phyloP scores from a whole-genome alignment of 2,329 filamentous ascomycete genomes.

The Dothiorella sarmentorum region DNA sequence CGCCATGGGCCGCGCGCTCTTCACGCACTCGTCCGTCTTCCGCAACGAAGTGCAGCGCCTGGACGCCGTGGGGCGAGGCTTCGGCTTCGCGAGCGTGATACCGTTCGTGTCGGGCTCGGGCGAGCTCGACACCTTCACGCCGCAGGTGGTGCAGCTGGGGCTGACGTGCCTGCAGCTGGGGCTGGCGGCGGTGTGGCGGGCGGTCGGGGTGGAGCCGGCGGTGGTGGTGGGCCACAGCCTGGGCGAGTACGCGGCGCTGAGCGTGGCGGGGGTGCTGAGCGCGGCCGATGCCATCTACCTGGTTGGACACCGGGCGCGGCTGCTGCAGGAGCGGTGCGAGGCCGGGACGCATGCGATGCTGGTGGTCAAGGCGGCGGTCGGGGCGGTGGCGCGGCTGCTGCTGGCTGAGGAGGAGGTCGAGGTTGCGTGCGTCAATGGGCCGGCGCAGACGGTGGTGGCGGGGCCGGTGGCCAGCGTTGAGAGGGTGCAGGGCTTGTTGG shows the following conservation, averaged over 20 bases:
- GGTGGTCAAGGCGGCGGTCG: conserved; percentile 7
- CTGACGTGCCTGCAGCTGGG: conserved; percentile 40
- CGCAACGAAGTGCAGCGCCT: conserved; percentile 29
- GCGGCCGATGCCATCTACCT: conserved; percentile 32
- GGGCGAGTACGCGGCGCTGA: conserved; percentile 40
- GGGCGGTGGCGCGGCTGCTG: neutral
- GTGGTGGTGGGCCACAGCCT: conserved; percentile 29
- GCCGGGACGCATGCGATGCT: conserved; percentile 28
- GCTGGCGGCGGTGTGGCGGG: conserved; percentile 19
- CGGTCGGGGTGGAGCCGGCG: conserved; percentile 19
- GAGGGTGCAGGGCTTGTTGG: conserved; percentile 2
- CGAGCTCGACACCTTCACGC: neutral
- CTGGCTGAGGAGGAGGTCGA: neutral
- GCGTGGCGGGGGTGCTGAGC: conserved; percentile 34
- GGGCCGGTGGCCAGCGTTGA: conserved; percentile 23
- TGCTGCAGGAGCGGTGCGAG: conserved; percentile 28
- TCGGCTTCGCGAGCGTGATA: conserved; percentile 27
- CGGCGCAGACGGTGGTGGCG: conserved; percentile 29
- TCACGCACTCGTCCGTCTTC: conserved; percentile 25
- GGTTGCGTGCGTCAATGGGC: conserved; percentile 34
- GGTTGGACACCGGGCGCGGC: conserved; percentile 34
- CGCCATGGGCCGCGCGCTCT: conserved; percentile 22
- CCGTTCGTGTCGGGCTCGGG: neutral
- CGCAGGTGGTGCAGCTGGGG: conserved; percentile 35
- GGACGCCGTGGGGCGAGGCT: conserved; percentile 27